Base-by-base conservation (phyloP, 345 rosid genomes). In the Eutrema japonicum region DNA sequence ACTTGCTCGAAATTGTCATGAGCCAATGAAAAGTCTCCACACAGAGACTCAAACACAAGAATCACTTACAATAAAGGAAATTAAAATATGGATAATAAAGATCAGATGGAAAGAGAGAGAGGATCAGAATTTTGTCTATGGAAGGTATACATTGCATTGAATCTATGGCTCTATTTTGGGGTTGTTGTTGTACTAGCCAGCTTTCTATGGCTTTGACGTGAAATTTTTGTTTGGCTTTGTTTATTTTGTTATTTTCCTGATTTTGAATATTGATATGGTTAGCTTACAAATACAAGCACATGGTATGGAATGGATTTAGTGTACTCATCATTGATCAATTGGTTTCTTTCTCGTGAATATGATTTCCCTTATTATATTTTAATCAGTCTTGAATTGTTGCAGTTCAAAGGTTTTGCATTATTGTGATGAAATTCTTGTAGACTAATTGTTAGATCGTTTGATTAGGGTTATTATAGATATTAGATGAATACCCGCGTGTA, bases 181-280 rank as follows among this genome's bases (percentile, higher is more conserved):
- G 64, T 75, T 68, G 74, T 68, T 60, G 68, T 75, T 75, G 42
- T 75, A 69, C 74, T 68, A 75, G 79, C 74, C 63, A 75, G 74
- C 74, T 75, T 75, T 53, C 0, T 62, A 29, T 38, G 59, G 9
- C 74, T 35, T 16, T 68, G 52, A 10, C 37, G 62, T 60, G 75
- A 37, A 18, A 13, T 30, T 60, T 32, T 52, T 41, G 1, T 14
- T 4, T 8, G 13, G 41, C 38, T 68, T 66, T 59, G 60, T 54
- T 55, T 38, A 30, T 45, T 36, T 41, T 3, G 29, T 11, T 14
- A 3, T 14, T 64, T 35, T 35, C 6, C 0, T 70, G 51, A 47
- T 33, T 59, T 62, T 29, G 26, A 13, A 38, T 51, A 7, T 35
- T 8, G 3, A 60, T 68, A 51, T 41, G 40, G 49, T 75, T 8